Percentiles rank a stretch among this genome's conserved stretches.
Evolutionary conservation across 2,329 filamentous ascomycete genomes (phyloP).

Genomic region (Diaporthe destruens): DNA sequence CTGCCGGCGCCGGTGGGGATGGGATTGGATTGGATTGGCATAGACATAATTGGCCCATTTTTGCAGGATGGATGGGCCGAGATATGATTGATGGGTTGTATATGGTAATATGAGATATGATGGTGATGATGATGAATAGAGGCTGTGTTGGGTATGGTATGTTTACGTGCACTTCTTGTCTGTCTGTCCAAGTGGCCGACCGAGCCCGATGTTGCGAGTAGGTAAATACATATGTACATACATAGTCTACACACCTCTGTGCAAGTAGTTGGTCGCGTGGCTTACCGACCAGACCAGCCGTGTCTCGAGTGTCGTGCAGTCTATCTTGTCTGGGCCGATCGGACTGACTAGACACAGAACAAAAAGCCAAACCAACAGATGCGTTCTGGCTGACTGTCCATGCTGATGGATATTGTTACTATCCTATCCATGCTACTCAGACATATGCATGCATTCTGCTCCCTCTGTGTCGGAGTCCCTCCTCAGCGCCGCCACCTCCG

Average conservation of each 20-base stretch:
- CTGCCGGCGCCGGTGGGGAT: not conserved
- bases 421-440: not conserved
- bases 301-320: not conserved
- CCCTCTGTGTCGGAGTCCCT: not conserved
- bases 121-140: slow-evolving; percentile 14
- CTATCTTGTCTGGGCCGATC: not conserved
- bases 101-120: slow-evolving; percentile 5
- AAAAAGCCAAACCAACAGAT: not conserved
- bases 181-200: no score
- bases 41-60: no score
- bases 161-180: no score
- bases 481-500: not conserved
- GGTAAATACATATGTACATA: no score
- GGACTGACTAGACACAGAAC: no score
- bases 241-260: no score
- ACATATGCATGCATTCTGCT: not conserved
- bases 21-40: not conserved
- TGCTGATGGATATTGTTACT: not conserved
- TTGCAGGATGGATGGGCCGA: not conserved
- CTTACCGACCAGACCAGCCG: not conserved
- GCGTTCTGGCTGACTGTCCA: not conserved
- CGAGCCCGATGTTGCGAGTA: no score
- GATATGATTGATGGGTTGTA: not conserved
- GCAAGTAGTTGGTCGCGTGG: no score
- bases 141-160: not conserved